Percentiles rank a stretch among this genome's conserved stretches.
Conservation (phyloP, 345 rosid genomes). For the Balakata baccata region DNA sequence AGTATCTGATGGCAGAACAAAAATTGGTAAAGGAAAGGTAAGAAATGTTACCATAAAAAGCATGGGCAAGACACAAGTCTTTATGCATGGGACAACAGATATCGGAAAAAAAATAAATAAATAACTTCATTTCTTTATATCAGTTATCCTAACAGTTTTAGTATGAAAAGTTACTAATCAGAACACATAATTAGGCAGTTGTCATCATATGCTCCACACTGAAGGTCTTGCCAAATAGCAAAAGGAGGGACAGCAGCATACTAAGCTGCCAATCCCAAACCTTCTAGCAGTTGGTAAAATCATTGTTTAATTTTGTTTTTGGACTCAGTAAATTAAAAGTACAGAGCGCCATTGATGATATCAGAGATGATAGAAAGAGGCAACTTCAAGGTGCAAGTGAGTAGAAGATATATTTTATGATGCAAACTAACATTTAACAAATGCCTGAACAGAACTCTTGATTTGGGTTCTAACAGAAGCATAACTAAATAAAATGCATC, state of each 20-base stretch:
- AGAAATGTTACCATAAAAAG: neutral
- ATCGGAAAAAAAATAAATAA: too few species aligned
- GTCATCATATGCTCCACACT: neutral
- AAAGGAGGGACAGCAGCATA: neutral
- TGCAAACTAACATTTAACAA: neutral
- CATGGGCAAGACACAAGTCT: neutral
- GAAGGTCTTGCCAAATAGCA: neutral
- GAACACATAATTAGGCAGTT: neutral
- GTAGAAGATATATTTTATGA: neutral
- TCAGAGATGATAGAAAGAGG: neutral
- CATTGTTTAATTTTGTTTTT: too few species aligned
- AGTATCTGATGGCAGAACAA: slow-evolving; percentile 47
- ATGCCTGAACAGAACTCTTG: neutral
- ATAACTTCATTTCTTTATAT: too few species aligned
- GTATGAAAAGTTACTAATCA: neutral
- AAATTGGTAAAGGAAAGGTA: neutral
- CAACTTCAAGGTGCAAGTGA: neutral
- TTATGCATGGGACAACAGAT: neutral
- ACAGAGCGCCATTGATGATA: too few species aligned
- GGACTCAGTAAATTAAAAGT: neutral
- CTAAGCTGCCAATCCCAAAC: neutral
- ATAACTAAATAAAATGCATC: neutral
- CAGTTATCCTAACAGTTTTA: too few species aligned
- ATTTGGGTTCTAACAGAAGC: neutral
- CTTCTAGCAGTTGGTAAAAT: neutral